phyloP scores from a whole-genome alignment of 345 rosid species.

The Gossypium raimondii region DNA sequence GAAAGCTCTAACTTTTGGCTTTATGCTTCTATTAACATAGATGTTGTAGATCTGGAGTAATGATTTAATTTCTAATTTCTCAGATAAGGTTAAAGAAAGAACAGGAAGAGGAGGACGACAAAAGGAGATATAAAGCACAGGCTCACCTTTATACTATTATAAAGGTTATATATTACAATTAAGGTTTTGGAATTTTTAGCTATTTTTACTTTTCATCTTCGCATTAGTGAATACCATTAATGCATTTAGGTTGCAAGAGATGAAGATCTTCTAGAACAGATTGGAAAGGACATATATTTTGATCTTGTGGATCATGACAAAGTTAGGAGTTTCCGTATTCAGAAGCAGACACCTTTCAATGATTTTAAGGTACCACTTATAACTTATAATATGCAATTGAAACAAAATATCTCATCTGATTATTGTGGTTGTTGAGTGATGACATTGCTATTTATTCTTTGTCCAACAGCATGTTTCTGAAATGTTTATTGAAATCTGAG shows the following conservation, averaged over 20 bases:
- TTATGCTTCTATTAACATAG: neutral
- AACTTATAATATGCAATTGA: neutral
- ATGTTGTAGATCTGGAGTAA: neutral
- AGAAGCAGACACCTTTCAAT: conserved; percentile 71
- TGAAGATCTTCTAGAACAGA: conserved; percentile 80
- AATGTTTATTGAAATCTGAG: neutral
- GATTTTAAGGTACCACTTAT: conserved; percentile 60
- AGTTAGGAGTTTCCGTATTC: conserved; percentile 86
- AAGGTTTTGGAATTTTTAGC: neutral
- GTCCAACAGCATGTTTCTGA: neutral
- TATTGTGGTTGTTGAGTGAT: neutral
- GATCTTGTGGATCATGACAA: conserved; percentile 98
- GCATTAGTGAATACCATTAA: conserved; percentile 14
- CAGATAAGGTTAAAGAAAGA: conserved; percentile 94
- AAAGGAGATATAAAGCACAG: conserved; percentile 81
- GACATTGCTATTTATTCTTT: neutral
- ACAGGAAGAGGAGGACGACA: conserved; percentile 86
- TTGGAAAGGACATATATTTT: conserved; percentile 87
- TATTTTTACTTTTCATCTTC: conserved; percentile 6
- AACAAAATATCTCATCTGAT: neutral
- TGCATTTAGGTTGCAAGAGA: conserved; percentile 56
- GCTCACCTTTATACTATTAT: conserved; percentile 94
- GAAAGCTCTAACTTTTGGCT: neutral
- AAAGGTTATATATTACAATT: conserved; percentile 43
- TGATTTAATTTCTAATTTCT: conserved; percentile 20